These are phyloP conservation scores for Botrytis galanthina DNA, from an alignment of 2,329 filamentous ascomycete species.

Conservation along the genomic window DNA sequence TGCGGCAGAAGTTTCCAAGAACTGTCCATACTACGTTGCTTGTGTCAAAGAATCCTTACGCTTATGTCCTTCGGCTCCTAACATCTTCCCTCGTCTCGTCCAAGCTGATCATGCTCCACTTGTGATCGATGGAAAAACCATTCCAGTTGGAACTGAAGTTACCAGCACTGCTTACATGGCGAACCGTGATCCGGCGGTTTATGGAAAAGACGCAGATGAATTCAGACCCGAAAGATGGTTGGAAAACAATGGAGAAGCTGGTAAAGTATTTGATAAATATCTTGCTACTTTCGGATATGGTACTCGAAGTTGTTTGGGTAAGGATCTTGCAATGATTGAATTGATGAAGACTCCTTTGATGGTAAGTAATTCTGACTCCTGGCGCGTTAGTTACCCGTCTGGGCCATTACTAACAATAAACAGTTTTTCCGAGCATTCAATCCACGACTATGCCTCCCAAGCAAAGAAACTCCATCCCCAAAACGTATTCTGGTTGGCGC, in stretches of 20 bases:
- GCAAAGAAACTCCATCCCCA: slow-evolving; percentile 14
- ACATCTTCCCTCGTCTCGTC: slow-evolving; percentile 13
- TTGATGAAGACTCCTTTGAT: slow-evolving; percentile 19
- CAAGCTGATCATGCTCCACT: slow-evolving; percentile 11
- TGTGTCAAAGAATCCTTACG: slow-evolving; percentile 18
- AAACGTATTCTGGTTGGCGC: slow-evolving; percentile 16
- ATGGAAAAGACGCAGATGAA: slow-evolving; percentile 15
- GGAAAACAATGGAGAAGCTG: slow-evolving; percentile 12
- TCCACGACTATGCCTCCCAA: slow-evolving; percentile 3
- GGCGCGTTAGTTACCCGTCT: neutral
- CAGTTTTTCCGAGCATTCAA: slow-evolving; percentile 19
- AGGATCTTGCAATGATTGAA: slow-evolving; percentile 16
- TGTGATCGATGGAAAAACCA: slow-evolving; percentile 14
- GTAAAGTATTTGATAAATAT: slow-evolving; percentile 17
- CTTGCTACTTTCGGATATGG: slow-evolving; percentile 19
- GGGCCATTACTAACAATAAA: neutral
- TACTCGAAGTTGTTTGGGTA: slow-evolving; percentile 17
- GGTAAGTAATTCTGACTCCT: neutral
- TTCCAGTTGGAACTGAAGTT: slow-evolving; percentile 12
- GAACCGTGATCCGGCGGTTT: slow-evolving; percentile 14
- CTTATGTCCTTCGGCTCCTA: slow-evolving; percentile 13
- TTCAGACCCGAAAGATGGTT: slow-evolving; percentile 19
- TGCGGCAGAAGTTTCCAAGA: slow-evolving; percentile 8
- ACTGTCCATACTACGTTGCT: slow-evolving; percentile 17
- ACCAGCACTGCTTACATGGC: slow-evolving; percentile 18